These are phyloP conservation scores for Aphanomyces astaci DNA, from an alignment of 352 stramenopile species.

Conservation along the genomic window DNA sequence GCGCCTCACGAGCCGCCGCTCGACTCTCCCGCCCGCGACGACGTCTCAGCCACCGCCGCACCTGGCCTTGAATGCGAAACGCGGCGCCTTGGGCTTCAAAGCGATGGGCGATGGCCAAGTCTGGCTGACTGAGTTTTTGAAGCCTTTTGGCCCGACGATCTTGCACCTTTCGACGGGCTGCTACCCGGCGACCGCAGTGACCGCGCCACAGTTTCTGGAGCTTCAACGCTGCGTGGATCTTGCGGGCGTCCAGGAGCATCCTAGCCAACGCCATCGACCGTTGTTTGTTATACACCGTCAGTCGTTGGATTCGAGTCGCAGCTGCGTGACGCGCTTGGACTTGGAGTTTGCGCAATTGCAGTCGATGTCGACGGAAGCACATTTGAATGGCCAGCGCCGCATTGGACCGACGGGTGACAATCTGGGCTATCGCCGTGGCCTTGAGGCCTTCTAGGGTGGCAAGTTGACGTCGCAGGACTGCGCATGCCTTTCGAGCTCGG, in stretches of 20 bases:
- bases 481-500: constrained; percentile 2
- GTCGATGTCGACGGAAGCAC: neutral
- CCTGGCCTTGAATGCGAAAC: constrained; percentile 13
- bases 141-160: neutral
- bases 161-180: neutral
- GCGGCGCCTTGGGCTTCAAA: constrained; percentile 17
- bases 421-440: neutral
- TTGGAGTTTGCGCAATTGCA: neutral
- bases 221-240: neutral
- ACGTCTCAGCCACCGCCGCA: neutral
- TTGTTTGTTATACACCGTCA: constrained; percentile 3
- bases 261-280: neutral
- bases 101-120: constrained; percentile 7
- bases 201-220: constrained; percentile 3
- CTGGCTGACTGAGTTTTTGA: neutral
- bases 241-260: constrained; percentile 10
- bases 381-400: constrained; percentile 12
- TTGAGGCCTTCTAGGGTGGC: neutral
- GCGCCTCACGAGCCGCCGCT: neutral
- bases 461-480: neutral
- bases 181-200: neutral
- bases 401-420: neutral
- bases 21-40: neutral
- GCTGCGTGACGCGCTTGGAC: neutral
- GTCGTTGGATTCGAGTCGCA: constrained; percentile 5